Base-by-base conservation (phyloP, 192 early-diverging fungal genomes). In the Podila epigama region DNA sequence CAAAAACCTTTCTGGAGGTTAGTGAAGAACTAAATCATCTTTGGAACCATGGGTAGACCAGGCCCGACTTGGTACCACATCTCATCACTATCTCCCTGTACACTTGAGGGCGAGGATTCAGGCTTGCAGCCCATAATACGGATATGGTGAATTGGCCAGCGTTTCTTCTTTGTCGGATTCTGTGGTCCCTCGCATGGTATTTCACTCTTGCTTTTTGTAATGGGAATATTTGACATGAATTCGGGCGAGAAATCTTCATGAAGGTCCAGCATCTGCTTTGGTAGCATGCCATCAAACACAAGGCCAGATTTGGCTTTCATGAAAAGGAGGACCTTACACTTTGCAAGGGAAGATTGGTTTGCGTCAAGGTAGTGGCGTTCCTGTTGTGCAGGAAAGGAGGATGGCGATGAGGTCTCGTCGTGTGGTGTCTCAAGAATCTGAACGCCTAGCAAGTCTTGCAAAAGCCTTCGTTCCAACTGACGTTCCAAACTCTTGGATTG, bases 71-170 rank as follows among this genome's bases (percentile, higher is more conserved):
- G 50, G 20, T 77, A 68, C 73, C 60, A 68, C 13, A 68, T 77
- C 11, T 77, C 25, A 4, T 54, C 31, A 6, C 25, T 40, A 12
- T 75, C 52, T 9, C 36, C 53, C 32, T 12, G 2, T 4, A 13
- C 32, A 36, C 10, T 28, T 15, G 9, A 25, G 1, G n/a, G 7
- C 10, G 32, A 25, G 16, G 31, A 6, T 11, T n/a, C 3, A 33
- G 42, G 22, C 2, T 12, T 15, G 15, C 60, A 59, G 16, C 70
- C 70, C 10, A 66, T 28, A 5, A 75, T 32, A 34, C 65, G 70
- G 2, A 75, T 13, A n/a, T 75, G 70, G 18, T 61, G 64, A 36
- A 75, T 59, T 1, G 70, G 64, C 70, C 70, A 75, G 0, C 70
- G 35, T 8, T 37, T 60, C 39, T 27, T 72, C 31, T 50, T 72